These are phyloP conservation scores for Periconia sp. DNA, from an alignment of 2,329 filamentous ascomycete species.

Conservation along the genomic window DNA sequence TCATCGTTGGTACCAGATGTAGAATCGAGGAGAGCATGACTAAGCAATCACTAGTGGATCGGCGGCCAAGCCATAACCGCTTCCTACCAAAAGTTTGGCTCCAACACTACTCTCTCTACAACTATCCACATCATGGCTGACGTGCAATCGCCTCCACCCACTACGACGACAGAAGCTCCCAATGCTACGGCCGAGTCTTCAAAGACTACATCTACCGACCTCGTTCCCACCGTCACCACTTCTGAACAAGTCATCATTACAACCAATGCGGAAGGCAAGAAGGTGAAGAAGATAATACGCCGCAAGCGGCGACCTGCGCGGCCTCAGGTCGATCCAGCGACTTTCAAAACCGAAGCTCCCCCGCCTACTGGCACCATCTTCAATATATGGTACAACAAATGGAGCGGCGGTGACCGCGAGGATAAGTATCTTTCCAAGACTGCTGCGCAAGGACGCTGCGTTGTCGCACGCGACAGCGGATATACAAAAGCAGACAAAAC, in stretches of 20 bases:
- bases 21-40: not conserved
- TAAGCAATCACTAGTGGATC: not conserved
- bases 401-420: slow-evolving; percentile 92
- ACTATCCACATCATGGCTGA: slow-evolving; percentile 28
- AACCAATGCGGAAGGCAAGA: slow-evolving; percentile 54
- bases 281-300: slow-evolving; percentile 88
- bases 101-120: not conserved
- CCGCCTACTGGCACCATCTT: slow-evolving; percentile 93
- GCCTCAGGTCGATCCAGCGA: slow-evolving; percentile 83
- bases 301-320: slow-evolving; percentile 89
- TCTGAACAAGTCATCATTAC: slow-evolving; percentile 35
- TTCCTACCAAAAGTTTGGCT: not conserved
- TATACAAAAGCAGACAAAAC: slow-evolving; percentile 54
- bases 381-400: slow-evolving; percentile 99
- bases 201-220: slow-evolving; percentile 12
- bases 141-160: slow-evolving; percentile 28
- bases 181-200: slow-evolving; percentile 16
- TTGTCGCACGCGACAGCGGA: slow-evolving; percentile 67
- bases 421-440: slow-evolving; percentile 86
- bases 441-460: slow-evolving; percentile 82
- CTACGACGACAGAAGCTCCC: slow-evolving; percentile 13
- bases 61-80: not conserved
- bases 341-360: slow-evolving; percentile 79
- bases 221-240: slow-evolving; percentile 25
- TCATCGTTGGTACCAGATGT: too few relatives aligned